Conservation (phyloP, 2,329 filamentous ascomycete species). For the Falciphora oryzae region DNA sequence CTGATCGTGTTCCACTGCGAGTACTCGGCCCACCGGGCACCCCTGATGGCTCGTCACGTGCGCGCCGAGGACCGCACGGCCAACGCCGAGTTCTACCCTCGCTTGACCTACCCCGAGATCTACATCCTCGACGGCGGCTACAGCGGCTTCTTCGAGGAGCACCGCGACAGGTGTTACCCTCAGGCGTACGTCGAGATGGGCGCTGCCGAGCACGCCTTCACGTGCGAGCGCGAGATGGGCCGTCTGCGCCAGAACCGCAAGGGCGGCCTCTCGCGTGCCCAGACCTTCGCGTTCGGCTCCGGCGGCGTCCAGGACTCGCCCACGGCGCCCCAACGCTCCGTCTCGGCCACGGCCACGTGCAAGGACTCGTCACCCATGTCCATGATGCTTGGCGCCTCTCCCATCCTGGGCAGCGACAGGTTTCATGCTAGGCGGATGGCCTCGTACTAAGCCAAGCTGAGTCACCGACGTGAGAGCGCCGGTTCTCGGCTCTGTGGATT, state of each 20-base stretch:
- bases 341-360: constrained; percentile 22
- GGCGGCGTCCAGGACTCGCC: constrained; percentile 52
- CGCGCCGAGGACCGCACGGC: constrained; percentile 80
- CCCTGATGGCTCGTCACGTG: constrained; percentile 91
- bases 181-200: constrained; percentile 98
- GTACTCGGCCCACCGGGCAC: constrained; percentile 93
- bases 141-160: constrained; percentile 80
- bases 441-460: constrained; percentile 44
- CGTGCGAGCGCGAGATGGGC: constrained; percentile 91
- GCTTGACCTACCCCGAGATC: constrained; percentile 89
- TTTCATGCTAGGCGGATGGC: constrained; percentile 55
- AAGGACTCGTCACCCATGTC: constrained; percentile 31
- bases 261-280: constrained; percentile 70
- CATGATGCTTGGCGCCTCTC: constrained; percentile 36
- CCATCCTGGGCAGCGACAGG: constrained; percentile 42
- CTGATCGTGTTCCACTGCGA: constrained; percentile 95
- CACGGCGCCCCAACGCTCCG: constrained; percentile 42
- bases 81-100: constrained; percentile 83
- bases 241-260: constrained; percentile 81
- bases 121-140: constrained; percentile 97
- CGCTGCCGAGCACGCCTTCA: constrained; percentile 82
- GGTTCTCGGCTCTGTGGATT: background rate
- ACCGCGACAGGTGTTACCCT: constrained; percentile 78
- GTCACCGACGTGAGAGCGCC: background rate
- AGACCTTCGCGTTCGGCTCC: constrained; percentile 89